Percentiles rank a stretch among this genome's conserved stretches.
Evolutionary conservation across 2,329 filamentous ascomycete species (phyloP).

Genomic region (Metarhizium rileyi): DNA sequence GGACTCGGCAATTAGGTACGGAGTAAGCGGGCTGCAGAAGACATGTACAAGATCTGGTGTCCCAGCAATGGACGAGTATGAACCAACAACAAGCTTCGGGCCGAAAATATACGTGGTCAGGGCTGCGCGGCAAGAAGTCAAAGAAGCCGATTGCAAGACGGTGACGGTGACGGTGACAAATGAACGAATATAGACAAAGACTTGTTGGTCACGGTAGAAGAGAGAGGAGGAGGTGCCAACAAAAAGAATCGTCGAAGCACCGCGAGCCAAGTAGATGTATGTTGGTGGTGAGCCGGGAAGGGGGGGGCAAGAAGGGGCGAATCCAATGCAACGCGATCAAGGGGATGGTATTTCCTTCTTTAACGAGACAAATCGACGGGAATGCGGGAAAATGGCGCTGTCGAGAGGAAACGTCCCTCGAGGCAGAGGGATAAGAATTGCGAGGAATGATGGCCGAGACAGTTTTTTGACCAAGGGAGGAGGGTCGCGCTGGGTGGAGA

Average conservation of each 20-base stretch:
- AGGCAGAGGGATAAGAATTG: constrained; percentile 19
- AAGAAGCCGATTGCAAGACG: background rate
- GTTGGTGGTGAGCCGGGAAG: background rate
- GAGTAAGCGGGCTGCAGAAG: background rate
- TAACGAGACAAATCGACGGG: background rate
- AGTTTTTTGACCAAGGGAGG: constrained; percentile 13
- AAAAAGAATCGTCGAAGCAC: background rate
- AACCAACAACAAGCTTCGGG: constrained; percentile 2
- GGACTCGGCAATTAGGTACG: background rate
- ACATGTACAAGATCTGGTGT: background rate
- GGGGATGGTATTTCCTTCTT: constrained; percentile 3
- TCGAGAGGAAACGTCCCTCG: constrained; percentile 13
- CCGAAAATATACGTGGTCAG: constrained; percentile 7
- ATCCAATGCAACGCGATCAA: constrained; percentile 6
- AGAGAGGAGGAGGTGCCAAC: background rate
- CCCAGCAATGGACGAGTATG: background rate
- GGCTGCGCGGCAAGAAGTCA: background rate
- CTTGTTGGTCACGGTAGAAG: background rate
- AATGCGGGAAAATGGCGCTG: constrained; percentile 10
- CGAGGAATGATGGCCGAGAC: constrained; percentile 29
- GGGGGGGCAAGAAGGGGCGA: constrained; percentile 3
- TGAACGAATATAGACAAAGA: constrained; percentile 1
- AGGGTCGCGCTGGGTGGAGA: background rate
- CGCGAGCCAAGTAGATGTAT: constrained; percentile 5
- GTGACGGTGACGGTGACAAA: background rate